Evolutionary conservation across 164 flowering plant genomes (phyloP), one percentile per base, ranked within the genome.

Genomic region (Pachysandra terminalis): DNA sequence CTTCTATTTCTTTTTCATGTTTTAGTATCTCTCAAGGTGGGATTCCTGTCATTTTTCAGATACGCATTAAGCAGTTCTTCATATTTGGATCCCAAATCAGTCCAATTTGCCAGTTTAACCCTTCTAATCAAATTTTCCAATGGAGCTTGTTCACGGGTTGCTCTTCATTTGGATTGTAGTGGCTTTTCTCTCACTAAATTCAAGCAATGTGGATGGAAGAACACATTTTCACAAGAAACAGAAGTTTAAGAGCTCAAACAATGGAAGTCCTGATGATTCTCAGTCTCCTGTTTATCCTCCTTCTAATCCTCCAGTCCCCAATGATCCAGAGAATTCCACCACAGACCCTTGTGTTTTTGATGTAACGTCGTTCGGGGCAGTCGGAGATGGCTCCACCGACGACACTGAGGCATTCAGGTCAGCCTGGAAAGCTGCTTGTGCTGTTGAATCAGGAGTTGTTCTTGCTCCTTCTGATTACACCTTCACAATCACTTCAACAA

Each of bases 341-440:
- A 1, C 73, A 0, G 77, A 70, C 32, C 64, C 77, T 24, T 73
- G 86, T 70, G 68, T 83, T 61, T 94, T 88, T 67, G 85, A 90
- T 63, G 98, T 92, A 8, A 89, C 75, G 19, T 55, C 77, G 16
- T 92, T 59, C 21, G 98, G 97, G 13, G 98, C 97, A 0, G 86
- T 89, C 12, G 98, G 98, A 14, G 97, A 95, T 59, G 90, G 97
- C 14, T 59, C 67, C 21, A 77, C 84, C 1, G 97, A 95, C 66
- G 99, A 95, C 77, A 92, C 92, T 4, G 79, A 75, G 0, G 99
- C 99, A 2, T 92, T 95, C 77, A 58, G 53, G 66, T 77, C 73
- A 1, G 97, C 99, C 8, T 92, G 99, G 99, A 84, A 92, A 72
- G 96, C 78, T 0, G 99, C 97, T 5, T 95, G 99, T 70, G 83